A percentile compares a stretch with the other conserved stretches of the same genome.
Conservation (phyloP, 352 stramenopile species). For the Peronospora belbahrii region DNA sequence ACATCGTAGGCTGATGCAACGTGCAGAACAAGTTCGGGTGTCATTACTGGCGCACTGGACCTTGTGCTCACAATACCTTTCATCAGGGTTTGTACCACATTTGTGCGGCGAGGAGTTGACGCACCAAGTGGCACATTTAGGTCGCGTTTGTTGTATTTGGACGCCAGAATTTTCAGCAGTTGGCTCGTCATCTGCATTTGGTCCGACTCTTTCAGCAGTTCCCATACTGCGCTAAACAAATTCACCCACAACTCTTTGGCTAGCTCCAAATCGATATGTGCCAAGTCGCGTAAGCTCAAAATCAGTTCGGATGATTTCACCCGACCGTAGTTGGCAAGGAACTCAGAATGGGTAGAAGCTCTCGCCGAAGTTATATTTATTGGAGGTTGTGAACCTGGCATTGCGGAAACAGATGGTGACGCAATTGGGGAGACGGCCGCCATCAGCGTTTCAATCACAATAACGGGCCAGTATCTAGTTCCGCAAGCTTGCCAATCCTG, state of each 20-base stretch:
- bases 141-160: constrained; percentile 85
- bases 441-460: constrained; percentile 70
- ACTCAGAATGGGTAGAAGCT: constrained; percentile 16
- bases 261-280: constrained; percentile 78
- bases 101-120: constrained; percentile 48
- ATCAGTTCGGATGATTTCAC: constrained; percentile 39
- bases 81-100: constrained; percentile 82
- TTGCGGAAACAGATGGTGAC: constrained; percentile 11
- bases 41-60: constrained; percentile 56
- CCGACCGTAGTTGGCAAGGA: constrained; percentile 22
- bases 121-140: constrained; percentile 57
- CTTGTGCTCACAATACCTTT: constrained; percentile 59
- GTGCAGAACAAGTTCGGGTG: constrained; percentile 77
- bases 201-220: constrained; percentile 34
- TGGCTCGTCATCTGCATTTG: constrained; percentile 51
- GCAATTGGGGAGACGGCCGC: constrained; percentile 29
- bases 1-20: constrained; percentile 79
- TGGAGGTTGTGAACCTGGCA: background rate
- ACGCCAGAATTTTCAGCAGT: constrained; percentile 73
- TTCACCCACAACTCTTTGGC: constrained; percentile 78
- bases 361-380: constrained; percentile 1
- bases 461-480: constrained; percentile 75
- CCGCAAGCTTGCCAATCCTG: constrained; percentile 86
- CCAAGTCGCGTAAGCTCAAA: constrained; percentile 52
- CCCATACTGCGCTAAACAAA: constrained; percentile 62